phyloP scores from a whole-genome alignment of 805 yeast species.

The Starmera dryadoides region DNA sequence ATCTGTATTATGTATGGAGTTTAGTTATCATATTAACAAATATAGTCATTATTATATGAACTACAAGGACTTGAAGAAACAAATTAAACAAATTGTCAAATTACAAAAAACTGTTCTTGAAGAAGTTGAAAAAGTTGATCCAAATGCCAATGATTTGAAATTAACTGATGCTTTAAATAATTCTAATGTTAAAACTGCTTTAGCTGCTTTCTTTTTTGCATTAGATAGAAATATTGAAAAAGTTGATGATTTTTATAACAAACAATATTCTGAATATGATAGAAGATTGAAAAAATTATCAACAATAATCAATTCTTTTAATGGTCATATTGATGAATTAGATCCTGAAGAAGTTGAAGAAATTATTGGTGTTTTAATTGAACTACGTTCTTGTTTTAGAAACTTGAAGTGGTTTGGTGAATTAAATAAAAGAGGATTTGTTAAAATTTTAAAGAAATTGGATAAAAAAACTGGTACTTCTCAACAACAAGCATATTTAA shows the following conservation, averaged over 20 bases:
- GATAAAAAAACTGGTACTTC: conserved; percentile 74
- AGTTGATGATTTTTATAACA: conserved; percentile 73
- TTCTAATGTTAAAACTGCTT: conserved; percentile 34
- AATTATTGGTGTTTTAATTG: conserved; percentile 60
- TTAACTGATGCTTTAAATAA: conserved; percentile 28
- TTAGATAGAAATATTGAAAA: conserved; percentile 76
- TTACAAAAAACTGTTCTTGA: conserved; percentile 29
- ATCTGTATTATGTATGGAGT: neutral
- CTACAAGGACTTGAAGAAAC: conserved; percentile 77
- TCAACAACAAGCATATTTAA: conserved; percentile 49
- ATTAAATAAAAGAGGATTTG: conserved; percentile 82
- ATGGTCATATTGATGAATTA: conserved; percentile 32
- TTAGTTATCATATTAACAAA: neutral
- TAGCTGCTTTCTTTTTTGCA: conserved; percentile 66
- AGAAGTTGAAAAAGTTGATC: conserved; percentile 17
- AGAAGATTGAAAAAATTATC: conserved; percentile 52
- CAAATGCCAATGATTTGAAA: conserved; percentile 10
- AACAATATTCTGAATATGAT: conserved; percentile 66
- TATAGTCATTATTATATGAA: conserved; percentile 60
- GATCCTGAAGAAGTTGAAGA: conserved; percentile 51
- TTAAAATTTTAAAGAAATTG: conserved; percentile 81
- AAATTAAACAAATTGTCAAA: conserved; percentile 56
- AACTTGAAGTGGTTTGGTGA: conserved; percentile 94
- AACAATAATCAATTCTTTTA: conserved; percentile 23
- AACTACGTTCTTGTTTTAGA: conserved; percentile 66